These are phyloP conservation scores for Polyplosphaeria fusca DNA, from an alignment of 495 filamentous ascomycete species.

Conservation along the genomic window DNA sequence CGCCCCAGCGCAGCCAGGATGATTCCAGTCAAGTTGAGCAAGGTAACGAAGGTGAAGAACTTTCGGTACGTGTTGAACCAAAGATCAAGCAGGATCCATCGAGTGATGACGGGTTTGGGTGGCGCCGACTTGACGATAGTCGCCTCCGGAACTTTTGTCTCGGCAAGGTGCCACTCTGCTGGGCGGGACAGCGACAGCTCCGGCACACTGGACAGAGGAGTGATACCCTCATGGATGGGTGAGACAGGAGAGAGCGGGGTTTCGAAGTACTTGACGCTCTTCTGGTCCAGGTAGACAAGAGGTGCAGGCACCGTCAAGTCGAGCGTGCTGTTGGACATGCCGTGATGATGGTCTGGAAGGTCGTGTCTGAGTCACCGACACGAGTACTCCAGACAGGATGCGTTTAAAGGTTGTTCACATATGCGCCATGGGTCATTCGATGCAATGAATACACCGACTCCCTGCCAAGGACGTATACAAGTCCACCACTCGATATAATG, in stretches of 20 bases:
- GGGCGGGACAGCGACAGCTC: conserved; percentile 37
- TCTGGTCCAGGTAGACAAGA: conserved; percentile 34
- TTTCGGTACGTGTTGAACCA: conserved; percentile 51
- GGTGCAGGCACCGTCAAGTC: conserved; percentile 35
- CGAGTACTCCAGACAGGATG: neutral
- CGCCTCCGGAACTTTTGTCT: conserved; percentile 17
- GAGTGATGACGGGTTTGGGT: conserved; percentile 37
- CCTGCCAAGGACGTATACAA: neutral
- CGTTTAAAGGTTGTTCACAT: neutral
- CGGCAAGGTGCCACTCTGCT: conserved; percentile 10
- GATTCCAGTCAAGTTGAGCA: conserved; percentile 44
- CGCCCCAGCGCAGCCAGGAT: conserved; percentile 39
- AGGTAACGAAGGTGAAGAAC: conserved; percentile 46
- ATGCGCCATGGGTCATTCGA: neutral
- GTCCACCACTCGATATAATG: conserved; percentile 10
- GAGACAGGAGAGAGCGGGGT: conserved; percentile 31
- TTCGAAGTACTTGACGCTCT: conserved; percentile 33
- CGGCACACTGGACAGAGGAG: conserved; percentile 40
- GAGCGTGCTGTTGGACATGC: conserved; percentile 41
- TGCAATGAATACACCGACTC: neutral
- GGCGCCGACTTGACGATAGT: conserved; percentile 28
- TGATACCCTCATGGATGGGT: conserved; percentile 44
- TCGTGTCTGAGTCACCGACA: conserved; percentile 21
- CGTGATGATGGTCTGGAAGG: conserved; percentile 43
- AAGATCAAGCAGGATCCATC: conserved; percentile 44